These are phyloP conservation scores for Murraya koenigii DNA, from an alignment of 345 rosid species.

Conservation along the genomic window DNA sequence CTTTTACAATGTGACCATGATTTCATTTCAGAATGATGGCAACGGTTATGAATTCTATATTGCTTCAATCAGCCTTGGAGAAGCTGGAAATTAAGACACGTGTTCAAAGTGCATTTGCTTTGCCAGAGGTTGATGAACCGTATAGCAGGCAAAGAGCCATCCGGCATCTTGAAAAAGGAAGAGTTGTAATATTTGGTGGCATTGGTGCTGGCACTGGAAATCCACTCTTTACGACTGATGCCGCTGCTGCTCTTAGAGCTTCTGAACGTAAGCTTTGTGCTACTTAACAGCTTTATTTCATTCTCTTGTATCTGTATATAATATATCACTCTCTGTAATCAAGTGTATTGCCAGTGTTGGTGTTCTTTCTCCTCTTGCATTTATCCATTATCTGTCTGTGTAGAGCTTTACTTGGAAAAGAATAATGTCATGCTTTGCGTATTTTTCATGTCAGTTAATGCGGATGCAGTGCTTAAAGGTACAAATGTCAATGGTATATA, in stretches of 20 bases:
- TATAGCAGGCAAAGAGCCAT: constrained; percentile 45
- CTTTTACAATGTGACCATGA: constrained; percentile 2
- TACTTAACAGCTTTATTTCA: not conserved
- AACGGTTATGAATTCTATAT: constrained; percentile 48
- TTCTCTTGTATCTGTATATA: not conserved
- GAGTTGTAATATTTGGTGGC: constrained; percentile 54
- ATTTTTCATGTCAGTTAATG: constrained; percentile 34
- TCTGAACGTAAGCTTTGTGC: constrained; percentile 32
- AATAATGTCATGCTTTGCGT: not conserved
- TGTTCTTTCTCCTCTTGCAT: not conserved
- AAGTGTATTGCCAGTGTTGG: too few species aligned
- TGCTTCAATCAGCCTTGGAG: constrained; percentile 56
- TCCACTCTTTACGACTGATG: constrained; percentile 45
- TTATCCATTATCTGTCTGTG: not conserved
- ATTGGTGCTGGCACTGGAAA: constrained; percentile 45
- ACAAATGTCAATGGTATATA: constrained; percentile 32
- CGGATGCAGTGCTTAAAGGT: constrained; percentile 45
- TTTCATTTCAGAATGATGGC: constrained; percentile 44
- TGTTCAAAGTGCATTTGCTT: constrained; percentile 38
- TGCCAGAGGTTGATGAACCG: constrained; percentile 45
- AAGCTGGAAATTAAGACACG: constrained; percentile 39
- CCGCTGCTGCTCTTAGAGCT: constrained; percentile 51
- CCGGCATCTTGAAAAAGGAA: constrained; percentile 57
- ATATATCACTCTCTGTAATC: too few species aligned
- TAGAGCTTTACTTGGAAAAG: not conserved